Evolutionary conservation across 2,329 filamentous ascomycete genomes (phyloP).

Genomic region (Fusarium caatingaense): DNA sequence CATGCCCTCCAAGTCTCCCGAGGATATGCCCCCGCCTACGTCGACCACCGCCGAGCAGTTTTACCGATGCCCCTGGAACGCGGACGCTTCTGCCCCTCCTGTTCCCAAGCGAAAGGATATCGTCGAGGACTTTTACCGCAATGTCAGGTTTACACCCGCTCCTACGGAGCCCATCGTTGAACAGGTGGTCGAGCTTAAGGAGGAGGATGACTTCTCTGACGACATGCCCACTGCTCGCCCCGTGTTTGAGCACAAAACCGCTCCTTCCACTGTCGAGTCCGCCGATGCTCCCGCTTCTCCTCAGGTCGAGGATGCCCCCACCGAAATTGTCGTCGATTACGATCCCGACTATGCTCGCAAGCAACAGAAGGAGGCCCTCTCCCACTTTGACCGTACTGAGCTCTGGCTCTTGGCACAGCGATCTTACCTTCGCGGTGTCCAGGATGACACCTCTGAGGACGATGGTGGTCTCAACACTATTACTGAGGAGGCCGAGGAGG

Average conservation of each 20-base stretch:
- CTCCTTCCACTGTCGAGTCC: slow-evolving; percentile 49
- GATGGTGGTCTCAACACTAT: slow-evolving; percentile 54
- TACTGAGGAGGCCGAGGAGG: slow-evolving; percentile 50
- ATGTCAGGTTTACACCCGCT: slow-evolving; percentile 52
- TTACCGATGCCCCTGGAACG: slow-evolving; percentile 84
- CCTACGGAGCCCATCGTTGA: slow-evolving; percentile 63
- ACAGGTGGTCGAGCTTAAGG: slow-evolving; percentile 71
- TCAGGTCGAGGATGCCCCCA: slow-evolving; percentile 66
- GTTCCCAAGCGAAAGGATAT: slow-evolving; percentile 53
- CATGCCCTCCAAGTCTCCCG: slow-evolving; percentile 64
- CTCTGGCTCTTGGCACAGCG: slow-evolving; percentile 88
- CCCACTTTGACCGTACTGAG: slow-evolving; percentile 86
- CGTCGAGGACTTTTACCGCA: slow-evolving; percentile 55
- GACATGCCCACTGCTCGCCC: slow-evolving; percentile 76
- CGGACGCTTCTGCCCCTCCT: slow-evolving; percentile 53
- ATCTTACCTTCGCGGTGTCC: slow-evolving; percentile 77
- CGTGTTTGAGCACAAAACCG: slow-evolving; percentile 48
- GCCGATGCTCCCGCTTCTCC: slow-evolving; percentile 55
- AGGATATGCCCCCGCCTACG: slow-evolving; percentile 73
- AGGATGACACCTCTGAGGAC: slow-evolving; percentile 56
- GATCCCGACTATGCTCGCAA: slow-evolving; percentile 80
- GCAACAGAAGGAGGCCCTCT: slow-evolving; percentile 75
- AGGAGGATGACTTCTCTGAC: slow-evolving; percentile 61
- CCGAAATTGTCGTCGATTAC: slow-evolving; percentile 76
- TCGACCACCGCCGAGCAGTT: slow-evolving; percentile 94